These are phyloP conservation scores for Nepenthes gracilis DNA, from an alignment of 148 eudicot genomes.

Conservation along the genomic window DNA sequence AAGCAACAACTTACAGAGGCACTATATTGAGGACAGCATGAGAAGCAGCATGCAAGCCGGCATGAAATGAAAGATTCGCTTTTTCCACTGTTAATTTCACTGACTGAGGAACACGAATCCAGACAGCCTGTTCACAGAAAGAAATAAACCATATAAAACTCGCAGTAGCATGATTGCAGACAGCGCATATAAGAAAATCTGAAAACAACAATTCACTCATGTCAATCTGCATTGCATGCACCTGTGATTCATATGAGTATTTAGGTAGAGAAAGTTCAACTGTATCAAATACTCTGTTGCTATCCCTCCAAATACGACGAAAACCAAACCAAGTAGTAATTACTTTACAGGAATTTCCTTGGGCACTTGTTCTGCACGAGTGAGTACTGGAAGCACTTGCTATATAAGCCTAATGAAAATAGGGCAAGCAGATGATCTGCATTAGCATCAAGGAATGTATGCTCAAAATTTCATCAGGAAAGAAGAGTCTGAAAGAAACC, in stretches of 20 bases:
- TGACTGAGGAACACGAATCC: slow-evolving; percentile 81
- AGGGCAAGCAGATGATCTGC: slow-evolving; percentile 10
- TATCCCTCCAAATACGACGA: slow-evolving; percentile 62
- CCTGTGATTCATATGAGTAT: slow-evolving; percentile 84
- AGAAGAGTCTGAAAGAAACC: not conserved
- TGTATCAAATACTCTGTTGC: slow-evolving; percentile 58
- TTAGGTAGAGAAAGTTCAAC: slow-evolving; percentile 75
- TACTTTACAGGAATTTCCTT: slow-evolving; percentile 56
- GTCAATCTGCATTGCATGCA: slow-evolving; percentile 13
- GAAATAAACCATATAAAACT: not conserved
- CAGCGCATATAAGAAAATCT: not conserved
- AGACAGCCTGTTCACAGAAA: slow-evolving; percentile 55
- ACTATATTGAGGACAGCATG: slow-evolving; percentile 93
- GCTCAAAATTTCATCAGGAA: not conserved
- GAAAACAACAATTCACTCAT: not conserved
- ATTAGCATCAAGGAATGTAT: not conserved
- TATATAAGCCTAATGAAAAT: slow-evolving; percentile 54
- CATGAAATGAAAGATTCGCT: slow-evolving; percentile 41
- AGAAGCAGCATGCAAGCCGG: slow-evolving; percentile 95
- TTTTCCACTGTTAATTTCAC: slow-evolving; percentile 60
- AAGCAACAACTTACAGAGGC: slow-evolving; percentile 60
- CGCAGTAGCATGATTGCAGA: not conserved
- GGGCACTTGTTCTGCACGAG: slow-evolving; percentile 52
- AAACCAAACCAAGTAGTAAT: slow-evolving; percentile 98
- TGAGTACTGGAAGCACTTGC: slow-evolving; percentile 30